Evolutionary conservation across 108 stramenopile genomes (phyloP).

Genomic region (Bacterosira constricta): DNA sequence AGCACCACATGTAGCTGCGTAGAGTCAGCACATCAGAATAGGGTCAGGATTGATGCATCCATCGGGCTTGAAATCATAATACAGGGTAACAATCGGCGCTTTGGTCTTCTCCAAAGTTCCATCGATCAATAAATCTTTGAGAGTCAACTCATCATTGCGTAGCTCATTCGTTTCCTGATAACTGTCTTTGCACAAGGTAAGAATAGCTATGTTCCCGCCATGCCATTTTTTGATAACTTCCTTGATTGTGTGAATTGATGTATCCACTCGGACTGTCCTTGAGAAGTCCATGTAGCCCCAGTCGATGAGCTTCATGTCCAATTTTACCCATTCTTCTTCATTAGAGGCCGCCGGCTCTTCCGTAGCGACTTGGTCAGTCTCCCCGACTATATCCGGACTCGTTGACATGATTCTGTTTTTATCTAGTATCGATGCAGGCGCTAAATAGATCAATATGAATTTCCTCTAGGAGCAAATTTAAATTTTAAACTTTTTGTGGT

Average conservation of each 20-base stretch:
- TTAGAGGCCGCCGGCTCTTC: neutral
- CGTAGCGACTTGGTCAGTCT: too few relatives aligned
- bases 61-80: conserved; percentile 36
- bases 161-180: conserved; percentile 33
- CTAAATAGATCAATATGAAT: neutral
- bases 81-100: conserved; percentile 25
- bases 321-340: conserved; percentile 25
- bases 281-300: conserved; percentile 45
- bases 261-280: conserved; percentile 21
- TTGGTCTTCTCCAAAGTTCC: conserved; percentile 7
- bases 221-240: conserved; percentile 49
- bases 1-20: too few relatives aligned
- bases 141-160: conserved; percentile 21
- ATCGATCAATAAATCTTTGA: conserved; percentile 24
- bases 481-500: neutral
- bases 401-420: too few relatives aligned
- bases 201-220: conserved; percentile 24
- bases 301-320: conserved; percentile 42
- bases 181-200: conserved; percentile 33
- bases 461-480: neutral
- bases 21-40: conserved; percentile 36
- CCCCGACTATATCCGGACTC: too few relatives aligned
- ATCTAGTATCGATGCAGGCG: too few relatives aligned
- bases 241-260: conserved; percentile 25
- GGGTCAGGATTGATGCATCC: conserved; percentile 25